Evolutionary conservation across 352 stramenopile species (phyloP), one percentile per base, ranked within the genome.

Genomic region (Pythium brassicae): DNA sequence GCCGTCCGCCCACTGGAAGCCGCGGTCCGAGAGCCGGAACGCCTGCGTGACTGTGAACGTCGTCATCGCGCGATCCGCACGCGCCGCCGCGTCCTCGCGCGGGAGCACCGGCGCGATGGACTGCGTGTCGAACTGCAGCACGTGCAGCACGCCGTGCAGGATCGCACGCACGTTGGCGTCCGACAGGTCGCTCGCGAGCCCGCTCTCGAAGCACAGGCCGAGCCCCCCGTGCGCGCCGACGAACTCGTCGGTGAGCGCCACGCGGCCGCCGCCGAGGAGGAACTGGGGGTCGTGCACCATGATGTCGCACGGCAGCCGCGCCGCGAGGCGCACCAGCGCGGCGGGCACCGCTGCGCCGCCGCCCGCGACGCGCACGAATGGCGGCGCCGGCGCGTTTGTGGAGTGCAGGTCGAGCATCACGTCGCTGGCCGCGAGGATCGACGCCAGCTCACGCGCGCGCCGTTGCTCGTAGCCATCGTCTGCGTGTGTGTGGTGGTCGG

Each of bases 181-280:
- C 7, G 73, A 86, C 10, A 85, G 51, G 55, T 89, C 79, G 34
- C 62, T 79, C 23, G 78, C 75, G 11, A 87, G 19, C 0, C 82
- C 78, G 54, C 77, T 89, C 58, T 92, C 82, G 26, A 74, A 88
- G 65, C 80, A 90, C 25, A 89, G 50, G 7, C 76, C 79, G 29
- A 86, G 59, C n/a, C 79, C 77, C 44, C 82, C 82, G 45, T 78
- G 50, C 7, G 63, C 64, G 29, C 74, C 72, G 14, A 87, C 79
- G 53, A 78, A 92, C 56, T 92, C 82, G 53, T 92, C 82, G 35
- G 79, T 89, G 37, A 89, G 66, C 45, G 76, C 78, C 25, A 89
- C 66, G 12, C 58, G 55, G 4, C 79, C 82, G 44, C 79, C 75
- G 0, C 73, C 82, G 29, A 90, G 63, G 50, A 84, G 53, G 46